phyloP scores from a whole-genome alignment of 495 filamentous ascomycete species.

The Xylona heveae region DNA sequence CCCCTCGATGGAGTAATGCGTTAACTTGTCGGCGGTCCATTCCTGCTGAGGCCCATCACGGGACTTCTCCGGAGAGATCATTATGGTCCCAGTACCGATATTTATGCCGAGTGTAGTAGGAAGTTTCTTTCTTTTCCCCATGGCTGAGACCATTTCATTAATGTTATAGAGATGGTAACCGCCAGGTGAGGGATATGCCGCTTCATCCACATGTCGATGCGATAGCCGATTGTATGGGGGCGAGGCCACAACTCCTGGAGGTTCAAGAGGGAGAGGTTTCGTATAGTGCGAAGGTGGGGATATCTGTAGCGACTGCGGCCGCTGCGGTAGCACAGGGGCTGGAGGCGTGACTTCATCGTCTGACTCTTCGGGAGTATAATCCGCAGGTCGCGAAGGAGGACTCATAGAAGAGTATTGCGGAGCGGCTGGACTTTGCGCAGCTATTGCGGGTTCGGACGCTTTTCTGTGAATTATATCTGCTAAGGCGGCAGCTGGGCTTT shows the following conservation, averaged over 20 bases:
- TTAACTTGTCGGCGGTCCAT: constrained; percentile 85
- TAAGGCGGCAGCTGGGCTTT: constrained; percentile 48
- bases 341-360: constrained; percentile 32
- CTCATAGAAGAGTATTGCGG: constrained; percentile 20
- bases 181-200: constrained; percentile 32
- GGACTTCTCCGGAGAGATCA: constrained; percentile 71
- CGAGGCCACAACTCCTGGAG: constrained; percentile 28
- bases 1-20: constrained; percentile 87
- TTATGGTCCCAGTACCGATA: constrained; percentile 61
- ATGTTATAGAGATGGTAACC: constrained; percentile 89
- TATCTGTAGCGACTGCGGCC: constrained; percentile 40
- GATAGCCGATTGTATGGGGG: constrained; percentile 35
- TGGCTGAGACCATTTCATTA: constrained; percentile 83
- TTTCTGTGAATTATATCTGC: constrained; percentile 46
- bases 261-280: constrained; percentile 24
- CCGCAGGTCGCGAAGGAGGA: constrained; percentile 24
- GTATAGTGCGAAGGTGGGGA: constrained; percentile 23
- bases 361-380: constrained; percentile 37
- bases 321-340: constrained; percentile 44
- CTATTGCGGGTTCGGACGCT: constrained; percentile 14
- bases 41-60: constrained; percentile 65
- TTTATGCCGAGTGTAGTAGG: constrained; percentile 87
- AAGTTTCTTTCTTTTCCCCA: constrained; percentile 95
- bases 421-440: constrained; percentile 19
- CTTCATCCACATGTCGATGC: constrained; percentile 14